Conservation (phyloP, 164 flowering plant species). For the Buxus sempervirens region DNA sequence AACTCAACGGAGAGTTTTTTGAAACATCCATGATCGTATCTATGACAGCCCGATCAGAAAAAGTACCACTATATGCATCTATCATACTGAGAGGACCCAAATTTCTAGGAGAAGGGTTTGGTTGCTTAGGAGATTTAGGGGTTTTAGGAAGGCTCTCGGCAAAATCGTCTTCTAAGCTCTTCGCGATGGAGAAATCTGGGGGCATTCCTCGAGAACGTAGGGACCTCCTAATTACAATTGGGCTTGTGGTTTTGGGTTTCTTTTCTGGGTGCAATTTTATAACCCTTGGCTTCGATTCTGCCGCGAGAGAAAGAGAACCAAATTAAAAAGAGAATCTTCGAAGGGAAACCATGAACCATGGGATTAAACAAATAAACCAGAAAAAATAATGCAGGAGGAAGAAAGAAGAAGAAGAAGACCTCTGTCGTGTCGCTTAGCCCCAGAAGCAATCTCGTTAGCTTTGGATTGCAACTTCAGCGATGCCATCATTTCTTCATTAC, state of each 20-base stretch:
- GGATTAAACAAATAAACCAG: not conserved
- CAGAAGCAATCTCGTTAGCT: slow-evolving; percentile 34
- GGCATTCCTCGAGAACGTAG: slow-evolving; percentile 60
- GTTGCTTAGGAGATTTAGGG: not conserved
- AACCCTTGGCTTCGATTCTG: slow-evolving; percentile 47
- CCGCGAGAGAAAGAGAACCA: not conserved
- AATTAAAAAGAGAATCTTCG: not conserved
- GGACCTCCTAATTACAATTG: slow-evolving; percentile 59
- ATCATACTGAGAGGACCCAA: slow-evolving; percentile 40
- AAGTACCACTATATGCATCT: slow-evolving; percentile 35
- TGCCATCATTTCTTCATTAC: slow-evolving; percentile 59
- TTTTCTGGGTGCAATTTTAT: slow-evolving; percentile 37
- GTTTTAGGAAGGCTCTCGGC: slow-evolving; percentile 8
- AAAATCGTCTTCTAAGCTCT: slow-evolving; percentile 26
- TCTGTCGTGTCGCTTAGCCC: slow-evolving; percentile 48
- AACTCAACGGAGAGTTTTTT: slow-evolving; percentile 10
- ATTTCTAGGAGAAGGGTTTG: slow-evolving; percentile 1
- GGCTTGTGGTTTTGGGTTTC: slow-evolving; percentile 42
- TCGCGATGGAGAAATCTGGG: slow-evolving; percentile 35
- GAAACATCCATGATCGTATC: slow-evolving; percentile 32
- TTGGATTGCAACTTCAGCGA: slow-evolving; percentile 55
- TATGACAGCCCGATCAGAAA: slow-evolving; percentile 27
- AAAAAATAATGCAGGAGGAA: not conserved
- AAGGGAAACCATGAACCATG: not conserved
- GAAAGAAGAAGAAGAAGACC: slow-evolving; percentile 25